Conservation (phyloP, 1,139 yeast species). For the Hyphopichia fennica region DNA sequence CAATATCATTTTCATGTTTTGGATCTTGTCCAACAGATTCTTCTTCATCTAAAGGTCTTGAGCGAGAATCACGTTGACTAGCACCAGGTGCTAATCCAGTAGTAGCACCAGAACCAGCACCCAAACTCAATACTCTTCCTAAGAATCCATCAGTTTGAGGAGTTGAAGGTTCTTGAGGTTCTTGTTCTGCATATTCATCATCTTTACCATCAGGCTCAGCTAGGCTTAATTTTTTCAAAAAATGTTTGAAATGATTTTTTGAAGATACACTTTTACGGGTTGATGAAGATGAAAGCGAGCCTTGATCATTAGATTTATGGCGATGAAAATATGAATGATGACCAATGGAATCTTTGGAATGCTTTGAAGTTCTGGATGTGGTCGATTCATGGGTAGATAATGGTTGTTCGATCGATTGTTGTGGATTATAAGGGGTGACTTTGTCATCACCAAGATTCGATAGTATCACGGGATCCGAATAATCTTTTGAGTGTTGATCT, state of each 20-base stretch:
- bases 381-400: background rate
- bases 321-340: background rate
- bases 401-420: background rate
- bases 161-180: background rate
- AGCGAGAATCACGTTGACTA: background rate
- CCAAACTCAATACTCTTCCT: background rate
- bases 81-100: background rate
- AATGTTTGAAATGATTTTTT: background rate
- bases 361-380: background rate
- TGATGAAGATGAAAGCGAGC: no score
- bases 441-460: background rate
- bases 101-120: background rate
- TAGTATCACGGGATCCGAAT: background rate
- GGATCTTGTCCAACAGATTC: conserved; percentile 20
- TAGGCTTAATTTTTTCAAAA: background rate
- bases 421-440: background rate
- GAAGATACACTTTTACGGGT: background rate
- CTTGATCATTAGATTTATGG: background rate
- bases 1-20: conserved; percentile 23
- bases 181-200: background rate
- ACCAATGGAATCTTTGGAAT: background rate
- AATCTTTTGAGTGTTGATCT: no score
- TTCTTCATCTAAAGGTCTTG: conserved; percentile 14
- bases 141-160: background rate
- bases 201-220: background rate